Evolutionary conservation across 306 rosid genomes (phyloP), one percentile per base, ranked within the genome.

Genomic region (Neltuma alba): DNA sequence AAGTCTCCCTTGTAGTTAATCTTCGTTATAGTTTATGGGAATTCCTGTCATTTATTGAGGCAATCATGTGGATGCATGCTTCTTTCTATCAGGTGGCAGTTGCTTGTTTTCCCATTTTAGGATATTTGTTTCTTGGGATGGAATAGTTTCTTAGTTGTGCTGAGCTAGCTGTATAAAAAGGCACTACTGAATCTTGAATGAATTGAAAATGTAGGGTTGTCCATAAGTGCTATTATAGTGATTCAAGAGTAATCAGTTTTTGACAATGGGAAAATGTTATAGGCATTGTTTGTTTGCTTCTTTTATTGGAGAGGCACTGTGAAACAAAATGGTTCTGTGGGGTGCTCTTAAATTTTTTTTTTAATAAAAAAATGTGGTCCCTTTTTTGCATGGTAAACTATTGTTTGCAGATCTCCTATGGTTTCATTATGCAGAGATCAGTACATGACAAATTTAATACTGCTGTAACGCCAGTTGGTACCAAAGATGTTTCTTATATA

Each of bases 1-100:
- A 83, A 90, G 27, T 84, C 33, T 81, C 54, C 55, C 30, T 31
- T 18, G 50, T 18, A 5, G 63, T 70, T 70, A 12, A 41, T 74
- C 78, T 62, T 54, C 42, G 30, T 52, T 67, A 14, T 60, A 60
- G 42, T 77, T 77, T 77, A 61, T 47, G 42, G 73, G 74, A 72
- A 74, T 57, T 61, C 66, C 42, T 71, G 61, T 50, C 76, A 38
- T 72, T 41, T 71, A 44, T 71, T 20, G 10, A 23, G 70, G 23
- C 2, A 55, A 52, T 78, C 28, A 42, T 79, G 36, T 41, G 27
- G 50, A 79, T 61, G 34, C 38, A 3, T 70, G 44, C 47, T 69
- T 55, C 37, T 41, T 41, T 55, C 15, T 41, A 69, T 76, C 4
- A 36, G 63, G 66, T 57, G 9, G 9, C 3, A 42, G 37, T 76